phyloP scores from a whole-genome alignment of 2,329 filamentous ascomycete species.

The Emergomyces orientalis region DNA sequence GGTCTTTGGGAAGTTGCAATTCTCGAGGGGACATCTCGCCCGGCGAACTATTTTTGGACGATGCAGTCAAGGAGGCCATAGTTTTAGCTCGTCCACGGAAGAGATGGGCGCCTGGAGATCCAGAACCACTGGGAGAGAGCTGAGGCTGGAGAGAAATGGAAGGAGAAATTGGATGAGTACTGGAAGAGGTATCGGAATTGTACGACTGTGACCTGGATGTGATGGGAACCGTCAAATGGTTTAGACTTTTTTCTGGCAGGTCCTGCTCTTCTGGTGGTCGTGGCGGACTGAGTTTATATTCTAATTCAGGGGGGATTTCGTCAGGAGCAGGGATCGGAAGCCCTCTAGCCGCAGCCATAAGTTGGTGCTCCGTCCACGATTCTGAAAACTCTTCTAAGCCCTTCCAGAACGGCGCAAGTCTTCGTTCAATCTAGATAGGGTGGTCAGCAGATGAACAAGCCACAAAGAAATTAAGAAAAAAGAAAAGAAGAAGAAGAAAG shows the following conservation, averaged over 20 bases:
- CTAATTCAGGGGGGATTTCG: conserved; percentile 63
- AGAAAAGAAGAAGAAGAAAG: not conserved
- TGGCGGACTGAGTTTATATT: conserved; percentile 44
- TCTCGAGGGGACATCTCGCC: conserved; percentile 68
- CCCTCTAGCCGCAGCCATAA: conserved; percentile 82
- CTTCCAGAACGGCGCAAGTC: conserved; percentile 89
- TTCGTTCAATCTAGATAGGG: conserved; percentile 69
- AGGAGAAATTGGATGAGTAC: conserved; percentile 54
- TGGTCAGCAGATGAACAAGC: conserved; percentile 13
- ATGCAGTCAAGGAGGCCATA: conserved; percentile 67
- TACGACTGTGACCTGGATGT: conserved; percentile 65
- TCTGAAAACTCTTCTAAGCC: conserved; percentile 82
- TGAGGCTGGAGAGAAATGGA: conserved; percentile 8
- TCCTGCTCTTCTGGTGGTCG: conserved; percentile 38
- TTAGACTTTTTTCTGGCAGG: conserved; percentile 52
- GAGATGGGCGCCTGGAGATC: conserved; percentile 43
- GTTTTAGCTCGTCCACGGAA: conserved; percentile 85
- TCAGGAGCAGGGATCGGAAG: conserved; percentile 76
- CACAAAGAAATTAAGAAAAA: not conserved
- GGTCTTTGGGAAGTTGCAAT: conserved; percentile 68
- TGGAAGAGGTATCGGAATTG: conserved; percentile 62
- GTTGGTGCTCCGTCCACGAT: conserved; percentile 87
- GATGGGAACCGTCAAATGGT: conserved; percentile 71
- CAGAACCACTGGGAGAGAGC: conserved; percentile 43
- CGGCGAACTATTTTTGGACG: conserved; percentile 63